Conservation (phyloP, 306 rosid species). For the Quercus suber region DNA sequence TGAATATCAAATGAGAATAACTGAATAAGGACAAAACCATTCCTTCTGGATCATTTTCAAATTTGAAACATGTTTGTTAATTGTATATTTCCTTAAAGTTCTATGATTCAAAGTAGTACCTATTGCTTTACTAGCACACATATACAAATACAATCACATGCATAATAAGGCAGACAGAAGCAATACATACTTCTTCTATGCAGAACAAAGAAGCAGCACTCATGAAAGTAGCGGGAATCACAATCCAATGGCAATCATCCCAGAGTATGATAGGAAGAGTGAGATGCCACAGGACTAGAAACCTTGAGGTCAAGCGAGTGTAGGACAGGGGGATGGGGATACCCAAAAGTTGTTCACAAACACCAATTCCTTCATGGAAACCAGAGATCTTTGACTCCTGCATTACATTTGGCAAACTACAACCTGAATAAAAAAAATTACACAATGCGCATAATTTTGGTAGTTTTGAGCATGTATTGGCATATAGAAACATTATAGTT, state of each 20-base stretch:
- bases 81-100: too few species aligned
- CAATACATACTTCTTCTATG: conserved; percentile 75
- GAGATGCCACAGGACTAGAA: conserved; percentile 86
- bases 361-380: conserved; percentile 87
- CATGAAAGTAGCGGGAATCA: conserved; percentile 86
- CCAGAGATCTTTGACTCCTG: conserved; percentile 74
- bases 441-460: not conserved
- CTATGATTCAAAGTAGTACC: too few species aligned
- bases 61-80: too few species aligned
- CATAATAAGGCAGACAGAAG: conserved; percentile 5
- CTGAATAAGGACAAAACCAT: too few species aligned
- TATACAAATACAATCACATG: conserved; percentile 11
- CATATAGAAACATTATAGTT: not conserved
- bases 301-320: conserved; percentile 91
- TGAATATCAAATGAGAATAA: too few species aligned
- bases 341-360: conserved; percentile 86
- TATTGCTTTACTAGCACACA: not conserved
- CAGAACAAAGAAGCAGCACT: conserved; percentile 96
- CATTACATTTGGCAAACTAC: conserved; percentile 16
- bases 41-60: too few species aligned
- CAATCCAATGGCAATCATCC: conserved; percentile 97
- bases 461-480: not conserved
- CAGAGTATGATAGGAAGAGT: conserved; percentile 91
- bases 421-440: not conserved
- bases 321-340: conserved; percentile 89